These are phyloP conservation scores for Gastroboletus turbinatus DNA, from an alignment of 1,284 basidiomycete genomes.

Conservation along the genomic window DNA sequence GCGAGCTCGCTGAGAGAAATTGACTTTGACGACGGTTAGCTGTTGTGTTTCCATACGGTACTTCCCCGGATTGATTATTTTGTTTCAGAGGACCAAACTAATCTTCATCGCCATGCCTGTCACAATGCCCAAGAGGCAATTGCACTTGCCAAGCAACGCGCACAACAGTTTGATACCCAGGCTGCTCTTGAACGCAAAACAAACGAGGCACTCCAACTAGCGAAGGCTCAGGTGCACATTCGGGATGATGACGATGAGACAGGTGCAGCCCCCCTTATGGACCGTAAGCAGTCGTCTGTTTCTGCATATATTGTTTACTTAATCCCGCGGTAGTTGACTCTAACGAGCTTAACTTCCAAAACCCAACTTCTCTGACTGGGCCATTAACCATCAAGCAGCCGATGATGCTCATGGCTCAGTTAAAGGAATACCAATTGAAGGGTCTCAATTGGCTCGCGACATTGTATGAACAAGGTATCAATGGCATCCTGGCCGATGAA, in stretches of 20 bases:
- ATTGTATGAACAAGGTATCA: conserved; percentile 98
- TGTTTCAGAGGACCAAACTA: conserved; percentile 76
- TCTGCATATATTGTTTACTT: not conserved
- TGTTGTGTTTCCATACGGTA: not conserved
- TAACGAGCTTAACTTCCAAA: conserved; percentile 99
- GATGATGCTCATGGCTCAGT: conserved; percentile 92
- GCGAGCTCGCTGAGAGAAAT: conserved; percentile 69
- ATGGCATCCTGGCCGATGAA: conserved; percentile 97
- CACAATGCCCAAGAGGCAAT: conserved; percentile 92
- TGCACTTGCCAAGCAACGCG: conserved; percentile 76
- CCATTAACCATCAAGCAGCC: conserved; percentile 89
- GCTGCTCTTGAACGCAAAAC: conserved; percentile 79
- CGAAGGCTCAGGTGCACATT: conserved; percentile 63
- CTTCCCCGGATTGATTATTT: conserved; percentile 1
- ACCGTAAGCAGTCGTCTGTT: conserved; percentile 50
- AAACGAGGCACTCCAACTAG: conserved; percentile 70
- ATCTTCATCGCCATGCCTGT: conserved; percentile 86
- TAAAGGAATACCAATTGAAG: conserved; percentile 99
- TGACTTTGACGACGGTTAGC: conserved; percentile 90
- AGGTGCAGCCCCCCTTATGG: conserved; percentile 50
- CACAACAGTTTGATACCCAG: conserved; percentile 83
- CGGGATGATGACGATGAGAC: conserved; percentile 46
- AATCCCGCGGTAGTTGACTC: conserved; percentile 67
- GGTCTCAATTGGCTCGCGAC: conserved; percentile 98
- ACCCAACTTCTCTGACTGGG: conserved; percentile 91